A percentile compares a stretch with the other conserved stretches of the same genome.
These are phyloP conservation scores for Aureobasidium sp. DNA, from an alignment of 2,329 filamentous ascomycete species.

Conservation along the genomic window DNA sequence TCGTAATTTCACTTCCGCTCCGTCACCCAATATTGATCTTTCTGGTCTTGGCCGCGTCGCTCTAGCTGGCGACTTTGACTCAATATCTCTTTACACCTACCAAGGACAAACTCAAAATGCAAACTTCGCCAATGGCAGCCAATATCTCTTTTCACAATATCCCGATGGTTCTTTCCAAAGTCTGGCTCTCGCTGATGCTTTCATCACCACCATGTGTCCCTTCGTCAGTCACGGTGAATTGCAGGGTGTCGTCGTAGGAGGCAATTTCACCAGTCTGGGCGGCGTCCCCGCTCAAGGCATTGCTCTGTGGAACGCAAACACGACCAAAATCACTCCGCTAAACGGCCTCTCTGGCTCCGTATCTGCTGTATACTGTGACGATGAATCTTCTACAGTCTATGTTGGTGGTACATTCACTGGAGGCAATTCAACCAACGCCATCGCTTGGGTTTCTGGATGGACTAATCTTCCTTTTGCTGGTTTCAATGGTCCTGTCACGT, in stretches of 20 bases:
- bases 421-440: constrained; percentile 78
- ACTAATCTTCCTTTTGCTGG: constrained; percentile 79
- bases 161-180: constrained; percentile 77
- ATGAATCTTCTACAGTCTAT: constrained; percentile 69
- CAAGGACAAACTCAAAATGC: constrained; percentile 65
- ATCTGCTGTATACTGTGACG: constrained; percentile 73
- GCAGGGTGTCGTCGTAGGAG: constrained; percentile 73
- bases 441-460: constrained; percentile 72
- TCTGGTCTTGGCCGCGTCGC: constrained; percentile 71
- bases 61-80: constrained; percentile 80
- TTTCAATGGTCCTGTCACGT: constrained; percentile 85
- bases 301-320: constrained; percentile 70
- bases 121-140: constrained; percentile 64
- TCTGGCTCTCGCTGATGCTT: constrained; percentile 62
- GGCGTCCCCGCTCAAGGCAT: constrained; percentile 64
- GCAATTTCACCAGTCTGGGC: constrained; percentile 90
- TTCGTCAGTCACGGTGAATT: constrained; percentile 60
- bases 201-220: constrained; percentile 81
- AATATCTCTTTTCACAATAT: constrained; percentile 70
- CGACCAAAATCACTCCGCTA: constrained; percentile 61
- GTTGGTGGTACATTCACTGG: constrained; percentile 80
- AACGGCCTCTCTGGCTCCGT: constrained; percentile 77
- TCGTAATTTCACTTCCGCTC: constrained; percentile 46
- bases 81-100: constrained; percentile 83
- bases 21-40: constrained; percentile 68